Conservation (phyloP, 352 stramenopile genomes). For the Globisporangium abappressorium region DNA sequence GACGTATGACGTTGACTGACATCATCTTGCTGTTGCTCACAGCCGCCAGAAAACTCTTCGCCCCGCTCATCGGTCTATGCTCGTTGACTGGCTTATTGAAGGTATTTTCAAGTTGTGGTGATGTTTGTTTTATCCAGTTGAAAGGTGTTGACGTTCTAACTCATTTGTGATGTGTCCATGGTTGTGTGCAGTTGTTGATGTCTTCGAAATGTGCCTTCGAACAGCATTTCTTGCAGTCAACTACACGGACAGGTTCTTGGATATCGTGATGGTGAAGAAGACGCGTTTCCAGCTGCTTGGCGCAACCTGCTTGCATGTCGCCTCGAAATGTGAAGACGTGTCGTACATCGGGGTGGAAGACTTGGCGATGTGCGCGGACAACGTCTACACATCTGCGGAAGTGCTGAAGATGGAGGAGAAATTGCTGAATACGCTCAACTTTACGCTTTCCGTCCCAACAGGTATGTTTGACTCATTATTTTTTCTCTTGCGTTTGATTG, state of each 20-base stretch:
- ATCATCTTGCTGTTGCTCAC: conserved; percentile 7
- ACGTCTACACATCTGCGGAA: conserved; percentile 87
- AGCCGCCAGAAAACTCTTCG: conserved; percentile 81
- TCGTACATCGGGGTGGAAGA: conserved; percentile 92
- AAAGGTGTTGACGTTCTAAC: not conserved
- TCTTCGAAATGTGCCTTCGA: conserved; percentile 91
- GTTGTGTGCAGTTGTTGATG: conserved; percentile 78
- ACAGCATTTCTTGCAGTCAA: conserved; percentile 90
- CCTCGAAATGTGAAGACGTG: conserved; percentile 90
- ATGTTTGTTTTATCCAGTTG: not conserved
- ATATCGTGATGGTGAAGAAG: conserved; percentile 89
- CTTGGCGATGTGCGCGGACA: conserved; percentile 89
- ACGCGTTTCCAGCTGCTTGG: conserved; percentile 88
- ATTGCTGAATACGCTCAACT: conserved; percentile 90
- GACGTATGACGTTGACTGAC: not conserved
- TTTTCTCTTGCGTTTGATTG: not conserved
- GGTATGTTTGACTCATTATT: conserved; percentile 30
- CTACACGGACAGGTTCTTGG: conserved; percentile 87
- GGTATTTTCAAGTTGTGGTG: conserved; percentile 26
- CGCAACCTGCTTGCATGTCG: conserved; percentile 87
- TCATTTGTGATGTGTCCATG: conserved; percentile 2
- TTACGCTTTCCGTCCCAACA: conserved; percentile 87
- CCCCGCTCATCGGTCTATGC: conserved; percentile 86
- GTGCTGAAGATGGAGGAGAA: conserved; percentile 92
- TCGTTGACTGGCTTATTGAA: conserved; percentile 92